Evolutionary conservation across 1,284 basidiomycete genomes (phyloP).

Genomic region (Austroboletus olivaceoglutinosus): DNA sequence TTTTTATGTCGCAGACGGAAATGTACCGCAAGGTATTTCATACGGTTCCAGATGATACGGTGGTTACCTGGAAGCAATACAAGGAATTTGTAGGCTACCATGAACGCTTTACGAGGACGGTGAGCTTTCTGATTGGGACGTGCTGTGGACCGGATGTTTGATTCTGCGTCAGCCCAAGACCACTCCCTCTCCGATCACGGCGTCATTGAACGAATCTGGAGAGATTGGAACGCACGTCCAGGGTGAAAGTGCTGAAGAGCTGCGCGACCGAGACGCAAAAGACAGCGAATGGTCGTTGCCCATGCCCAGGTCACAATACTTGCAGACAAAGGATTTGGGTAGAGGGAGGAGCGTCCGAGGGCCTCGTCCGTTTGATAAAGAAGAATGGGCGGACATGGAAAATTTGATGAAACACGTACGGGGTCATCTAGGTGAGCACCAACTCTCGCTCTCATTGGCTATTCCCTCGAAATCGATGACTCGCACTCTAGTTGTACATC

Average conservation of each 20-base stretch:
- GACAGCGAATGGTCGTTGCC: conserved; percentile 19
- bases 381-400: conserved; percentile 90
- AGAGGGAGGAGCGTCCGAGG: conserved; percentile 42
- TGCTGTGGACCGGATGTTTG: not conserved
- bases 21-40: conserved; percentile 94
- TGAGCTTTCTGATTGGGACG: conserved; percentile 32
- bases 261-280: conserved; percentile 13
- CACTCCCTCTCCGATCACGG: conserved; percentile 42
- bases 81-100: conserved; percentile 80
- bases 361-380: conserved; percentile 71
- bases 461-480: not conserved
- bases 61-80: conserved; percentile 94
- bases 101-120: conserved; percentile 71
- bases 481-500: conserved; percentile 62
- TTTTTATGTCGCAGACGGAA: conserved; percentile 67
- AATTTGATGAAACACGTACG: conserved; percentile 68
- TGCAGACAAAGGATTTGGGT: conserved; percentile 25
- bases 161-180: conserved; percentile 44
- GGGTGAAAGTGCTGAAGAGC: conserved; percentile 21
- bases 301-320: conserved; percentile 11
- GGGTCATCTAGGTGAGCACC: conserved; percentile 76
- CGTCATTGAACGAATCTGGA: conserved; percentile 56
- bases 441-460: not conserved
- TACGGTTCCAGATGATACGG: conserved; percentile 84
- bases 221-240: conserved; percentile 36